Evolutionary conservation across 2,329 filamentous ascomycete genomes (phyloP).

Genomic region (Ploettnerulaceae sp.): DNA sequence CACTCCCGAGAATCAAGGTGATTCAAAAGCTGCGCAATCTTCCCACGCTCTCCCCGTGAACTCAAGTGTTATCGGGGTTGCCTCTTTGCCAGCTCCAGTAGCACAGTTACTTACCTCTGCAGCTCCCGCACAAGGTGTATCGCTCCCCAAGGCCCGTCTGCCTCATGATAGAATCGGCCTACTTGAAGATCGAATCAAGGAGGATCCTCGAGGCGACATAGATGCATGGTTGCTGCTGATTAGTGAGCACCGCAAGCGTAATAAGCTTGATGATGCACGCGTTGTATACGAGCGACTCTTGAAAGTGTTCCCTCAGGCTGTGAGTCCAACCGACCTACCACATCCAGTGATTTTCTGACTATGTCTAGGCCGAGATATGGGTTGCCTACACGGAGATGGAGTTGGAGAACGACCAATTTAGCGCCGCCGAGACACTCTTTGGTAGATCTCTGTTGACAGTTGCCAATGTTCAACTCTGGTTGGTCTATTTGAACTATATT

Average conservation of each 20-base stretch:
- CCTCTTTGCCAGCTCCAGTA: conserved; percentile 23
- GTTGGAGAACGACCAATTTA: conserved; percentile 76
- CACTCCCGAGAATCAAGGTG: conserved; percentile 30
- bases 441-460: conserved; percentile 71
- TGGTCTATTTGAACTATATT: conserved; percentile 90
- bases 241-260: conserved; percentile 73
- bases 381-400: conserved; percentile 86
- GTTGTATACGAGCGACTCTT: conserved; percentile 82
- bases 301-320: conserved; percentile 81
- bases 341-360: conserved; percentile 37
- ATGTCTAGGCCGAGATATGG: conserved; percentile 87
- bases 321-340: conserved; percentile 46
- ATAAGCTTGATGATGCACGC: conserved; percentile 76
- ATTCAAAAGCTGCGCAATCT: conserved; percentile 24
- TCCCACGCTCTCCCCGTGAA: conserved; percentile 27
- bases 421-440: conserved; percentile 78
- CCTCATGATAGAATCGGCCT: conserved; percentile 35
- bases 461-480: conserved; percentile 84
- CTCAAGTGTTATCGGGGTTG: conserved; percentile 21
- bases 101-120: conserved; percentile 28
- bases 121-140: conserved; percentile 23
- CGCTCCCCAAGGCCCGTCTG: conserved; percentile 33
- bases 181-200: conserved; percentile 84
- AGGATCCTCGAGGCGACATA: conserved; percentile 88
- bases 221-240: conserved; percentile 90